A percentile compares a stretch with the other conserved stretches of the same genome.
phyloP scores from a whole-genome alignment of 192 early-diverging fungal species.

The Backusella parvicylindrica region DNA sequence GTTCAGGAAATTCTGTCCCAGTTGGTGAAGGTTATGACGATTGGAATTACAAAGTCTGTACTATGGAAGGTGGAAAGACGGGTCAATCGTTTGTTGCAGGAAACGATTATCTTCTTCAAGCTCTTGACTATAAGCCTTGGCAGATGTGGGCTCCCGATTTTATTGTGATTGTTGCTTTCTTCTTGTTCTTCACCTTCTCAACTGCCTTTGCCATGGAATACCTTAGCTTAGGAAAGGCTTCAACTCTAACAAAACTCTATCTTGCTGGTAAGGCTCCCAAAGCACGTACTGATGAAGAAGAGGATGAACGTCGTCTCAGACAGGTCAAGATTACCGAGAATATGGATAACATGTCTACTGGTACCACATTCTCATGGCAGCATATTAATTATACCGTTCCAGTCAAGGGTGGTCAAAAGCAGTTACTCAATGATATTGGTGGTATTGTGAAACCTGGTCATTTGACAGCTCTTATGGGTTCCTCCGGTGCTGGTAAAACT shows the following conservation, averaged over 20 bases:
- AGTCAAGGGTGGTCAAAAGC: slow-evolving; percentile 53
- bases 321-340: slow-evolving; percentile 37
- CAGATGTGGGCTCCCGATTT: slow-evolving; percentile 59
- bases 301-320: slow-evolving; percentile 19
- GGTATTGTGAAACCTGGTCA: slow-evolving; percentile 76
- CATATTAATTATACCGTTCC: slow-evolving; percentile 68
- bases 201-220: slow-evolving; percentile 57
- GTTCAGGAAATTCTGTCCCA: slow-evolving; percentile 24
- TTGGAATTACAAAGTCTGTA: slow-evolving; percentile 50
- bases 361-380: slow-evolving; percentile 58
- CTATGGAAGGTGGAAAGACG: slow-evolving; percentile 57
- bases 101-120: slow-evolving; percentile 52
- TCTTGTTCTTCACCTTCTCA: slow-evolving; percentile 37
- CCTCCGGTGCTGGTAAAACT: slow-evolving; percentile 88
- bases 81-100: slow-evolving; percentile 55
- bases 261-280: slow-evolving; percentile 37
- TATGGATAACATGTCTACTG: slow-evolving; percentile 39
- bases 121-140: slow-evolving; percentile 51
- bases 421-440: slow-evolving; percentile 62
- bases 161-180: slow-evolving; percentile 52
- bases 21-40: slow-evolving; percentile 37
- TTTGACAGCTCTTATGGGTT: slow-evolving; percentile 89
- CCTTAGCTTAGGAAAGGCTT: slow-evolving; percentile 55
- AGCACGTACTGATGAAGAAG: slow-evolving; percentile 22
- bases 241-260: slow-evolving; percentile 49